Conservation (phyloP, 495 filamentous ascomycete species). For the Elaphomyces granulatus region DNA sequence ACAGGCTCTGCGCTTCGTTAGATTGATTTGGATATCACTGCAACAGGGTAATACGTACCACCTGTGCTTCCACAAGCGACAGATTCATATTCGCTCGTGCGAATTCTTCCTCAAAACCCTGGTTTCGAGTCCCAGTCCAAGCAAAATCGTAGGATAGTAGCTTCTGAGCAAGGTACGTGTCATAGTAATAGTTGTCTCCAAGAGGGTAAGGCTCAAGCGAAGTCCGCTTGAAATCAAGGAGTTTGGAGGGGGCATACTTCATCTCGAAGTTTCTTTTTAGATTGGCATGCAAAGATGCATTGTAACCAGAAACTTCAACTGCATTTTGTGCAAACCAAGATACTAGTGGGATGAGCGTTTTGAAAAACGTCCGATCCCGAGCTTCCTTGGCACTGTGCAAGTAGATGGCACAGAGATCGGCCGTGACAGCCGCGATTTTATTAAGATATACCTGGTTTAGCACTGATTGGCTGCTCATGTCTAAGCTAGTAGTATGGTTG, state of each 20-base stretch:
- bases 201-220: slow-evolving; percentile 43
- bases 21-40: slow-evolving; percentile 14
- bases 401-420: slow-evolving; percentile 84
- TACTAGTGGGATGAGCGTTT: slow-evolving; percentile 54
- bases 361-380: slow-evolving; percentile 48
- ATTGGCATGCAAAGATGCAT: slow-evolving; percentile 70
- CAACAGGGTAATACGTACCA: slow-evolving; percentile 43
- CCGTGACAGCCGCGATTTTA: slow-evolving; percentile 64
- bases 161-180: slow-evolving; percentile 53
- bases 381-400: slow-evolving; percentile 66
- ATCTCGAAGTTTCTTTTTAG: slow-evolving; percentile 71
- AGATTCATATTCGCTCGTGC: slow-evolving; percentile 77
- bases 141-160: slow-evolving; percentile 61
- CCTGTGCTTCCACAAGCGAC: slow-evolving; percentile 80
- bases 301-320: slow-evolving; percentile 61
- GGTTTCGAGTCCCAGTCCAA: slow-evolving; percentile 53
- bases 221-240: slow-evolving; percentile 66
- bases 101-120: slow-evolving; percentile 68
- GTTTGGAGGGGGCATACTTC: slow-evolving; percentile 52
- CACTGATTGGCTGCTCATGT: slow-evolving; percentile 32
- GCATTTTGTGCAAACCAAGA: slow-evolving; percentile 63
- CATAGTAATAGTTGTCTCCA: slow-evolving; percentile 69
- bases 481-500: slow-evolving; percentile 49
- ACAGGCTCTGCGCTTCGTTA: slow-evolving; percentile 41
- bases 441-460: slow-evolving; percentile 39